Conservation (phyloP, 108 stramenopile genomes). For the Cyclotella cryptica region DNA sequence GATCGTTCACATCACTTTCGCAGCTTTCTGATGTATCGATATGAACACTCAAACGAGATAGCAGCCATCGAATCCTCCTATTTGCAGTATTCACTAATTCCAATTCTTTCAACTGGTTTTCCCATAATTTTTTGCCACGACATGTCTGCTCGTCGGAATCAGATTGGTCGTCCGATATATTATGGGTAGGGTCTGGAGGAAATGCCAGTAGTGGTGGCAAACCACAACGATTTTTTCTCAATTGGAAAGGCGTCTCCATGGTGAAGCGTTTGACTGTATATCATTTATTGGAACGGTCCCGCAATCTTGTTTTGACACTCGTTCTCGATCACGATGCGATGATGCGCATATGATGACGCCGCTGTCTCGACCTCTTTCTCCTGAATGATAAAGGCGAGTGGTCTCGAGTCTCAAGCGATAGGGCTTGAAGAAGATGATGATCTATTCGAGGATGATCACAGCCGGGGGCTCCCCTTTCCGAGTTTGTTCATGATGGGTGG, state of each 20-base stretch:
- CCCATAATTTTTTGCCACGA: constrained; percentile 4
- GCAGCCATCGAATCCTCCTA: constrained; percentile 4
- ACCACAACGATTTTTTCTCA: constrained; percentile 7
- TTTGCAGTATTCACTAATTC: constrained; percentile 4
- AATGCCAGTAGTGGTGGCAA: constrained; percentile 16
- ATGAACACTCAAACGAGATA: not conserved
- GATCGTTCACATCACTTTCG: not conserved
- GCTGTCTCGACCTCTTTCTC: too few species aligned
- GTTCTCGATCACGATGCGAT: too few species aligned
- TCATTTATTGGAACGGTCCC: not conserved
- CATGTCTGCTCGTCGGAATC: not conserved
- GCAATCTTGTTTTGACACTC: too few species aligned
- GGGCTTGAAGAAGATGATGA: too few species aligned
- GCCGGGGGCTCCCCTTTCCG: too few species aligned
- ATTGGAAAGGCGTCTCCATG: not conserved
- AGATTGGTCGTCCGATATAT: not conserved
- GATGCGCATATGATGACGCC: too few species aligned
- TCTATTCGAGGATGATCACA: too few species aligned
- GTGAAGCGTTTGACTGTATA: not conserved
- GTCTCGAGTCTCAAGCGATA: too few species aligned
- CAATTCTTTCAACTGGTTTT: constrained; percentile 6
- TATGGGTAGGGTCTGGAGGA: not conserved
- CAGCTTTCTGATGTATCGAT: not conserved
- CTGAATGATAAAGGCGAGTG: too few species aligned
- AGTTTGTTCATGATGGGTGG: too few species aligned